These are phyloP conservation scores for Zasmidium citrigriseum DNA, from an alignment of 2,329 filamentous ascomycete species.

Conservation along the genomic window DNA sequence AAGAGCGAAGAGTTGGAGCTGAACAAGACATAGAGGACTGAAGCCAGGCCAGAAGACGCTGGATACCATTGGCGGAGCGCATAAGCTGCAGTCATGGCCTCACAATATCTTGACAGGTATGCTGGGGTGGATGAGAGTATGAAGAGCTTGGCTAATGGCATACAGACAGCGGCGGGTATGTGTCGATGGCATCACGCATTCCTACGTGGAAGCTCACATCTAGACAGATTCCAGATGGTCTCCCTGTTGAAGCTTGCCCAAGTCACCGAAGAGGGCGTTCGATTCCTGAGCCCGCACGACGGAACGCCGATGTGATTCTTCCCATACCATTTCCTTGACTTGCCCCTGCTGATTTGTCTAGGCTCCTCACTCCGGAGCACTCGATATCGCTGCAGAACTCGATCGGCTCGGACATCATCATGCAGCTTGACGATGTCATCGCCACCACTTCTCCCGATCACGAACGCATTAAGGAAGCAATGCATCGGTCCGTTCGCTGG, in stretches of 20 bases:
- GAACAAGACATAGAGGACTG: slow-evolving; percentile 57
- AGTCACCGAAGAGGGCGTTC: slow-evolving; percentile 92
- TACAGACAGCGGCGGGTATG: slow-evolving; percentile 25
- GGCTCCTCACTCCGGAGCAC: slow-evolving; percentile 91
- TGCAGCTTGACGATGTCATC: slow-evolving; percentile 98
- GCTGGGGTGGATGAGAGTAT: slow-evolving; percentile 41
- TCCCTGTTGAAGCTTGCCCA: slow-evolving; percentile 89
- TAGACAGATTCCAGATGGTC: slow-evolving; percentile 96
- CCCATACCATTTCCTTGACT: not conserved
- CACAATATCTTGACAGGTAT: slow-evolving; percentile 83
- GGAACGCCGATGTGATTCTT: slow-evolving; percentile 76
- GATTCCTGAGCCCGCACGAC: slow-evolving; percentile 95
- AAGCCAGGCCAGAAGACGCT: slow-evolving; percentile 92
- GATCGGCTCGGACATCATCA: slow-evolving; percentile 97
- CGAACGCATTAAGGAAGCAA: slow-evolving; percentile 86
- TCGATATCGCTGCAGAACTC: slow-evolving; percentile 95
- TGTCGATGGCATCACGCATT: not conserved
- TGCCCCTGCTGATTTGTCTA: slow-evolving; percentile 28
- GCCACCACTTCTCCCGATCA: slow-evolving; percentile 92
- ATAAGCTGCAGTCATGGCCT: slow-evolving; percentile 92
- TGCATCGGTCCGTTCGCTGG: slow-evolving; percentile 93
- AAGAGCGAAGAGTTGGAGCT: not conserved
- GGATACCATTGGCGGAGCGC: slow-evolving; percentile 85
- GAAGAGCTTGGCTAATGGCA: slow-evolving; percentile 26
- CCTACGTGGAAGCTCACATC: slow-evolving; percentile 4